phyloP scores from a whole-genome alignment of 2,329 filamentous ascomycete genomes.

The Hansfordia pulvinata region DNA sequence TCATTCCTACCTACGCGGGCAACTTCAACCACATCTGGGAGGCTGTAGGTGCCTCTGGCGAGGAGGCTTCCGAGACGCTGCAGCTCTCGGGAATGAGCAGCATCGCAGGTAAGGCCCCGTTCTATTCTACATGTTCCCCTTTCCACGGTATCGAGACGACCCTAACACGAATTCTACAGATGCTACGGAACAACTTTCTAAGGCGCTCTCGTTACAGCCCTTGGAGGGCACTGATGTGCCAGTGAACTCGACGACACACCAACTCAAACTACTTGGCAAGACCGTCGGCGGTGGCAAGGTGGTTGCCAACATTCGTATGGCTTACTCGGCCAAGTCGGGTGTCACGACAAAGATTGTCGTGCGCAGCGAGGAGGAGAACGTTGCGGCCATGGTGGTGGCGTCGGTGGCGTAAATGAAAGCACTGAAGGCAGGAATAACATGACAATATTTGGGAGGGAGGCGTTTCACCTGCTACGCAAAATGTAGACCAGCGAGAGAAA shows the following conservation, averaged over 20 bases:
- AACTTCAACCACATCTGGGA: slow-evolving; percentile 96
- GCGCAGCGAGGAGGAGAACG: slow-evolving; percentile 81
- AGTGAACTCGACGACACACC: slow-evolving; percentile 78
- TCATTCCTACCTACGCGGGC: slow-evolving; percentile 83
- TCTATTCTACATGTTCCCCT: slow-evolving; percentile 1
- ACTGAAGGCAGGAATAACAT: too few relatives aligned
- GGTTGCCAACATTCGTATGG: slow-evolving; percentile 81
- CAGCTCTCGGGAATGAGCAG: slow-evolving; percentile 81
- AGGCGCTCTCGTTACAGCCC: slow-evolving; percentile 79
- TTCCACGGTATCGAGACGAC: slow-evolving; percentile 4
- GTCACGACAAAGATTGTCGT: slow-evolving; percentile 94
- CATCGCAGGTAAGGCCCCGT: slow-evolving; percentile 60
- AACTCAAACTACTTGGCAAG: slow-evolving; percentile 92
- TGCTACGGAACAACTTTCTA: slow-evolving; percentile 81
- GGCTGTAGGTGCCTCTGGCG: slow-evolving; percentile 75
- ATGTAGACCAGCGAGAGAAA: too few relatives aligned
- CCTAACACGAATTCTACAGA: slow-evolving; percentile 36
- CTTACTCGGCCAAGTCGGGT: slow-evolving; percentile 80
- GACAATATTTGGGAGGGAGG: too few relatives aligned
- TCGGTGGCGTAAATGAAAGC: slow-evolving; percentile 80
- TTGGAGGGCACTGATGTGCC: slow-evolving; percentile 90
- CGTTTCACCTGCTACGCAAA: too few relatives aligned
- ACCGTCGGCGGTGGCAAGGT: slow-evolving; percentile 84
- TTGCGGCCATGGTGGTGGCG: slow-evolving; percentile 72
- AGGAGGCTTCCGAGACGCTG: slow-evolving; percentile 83